phyloP scores from a whole-genome alignment of 2,329 filamentous ascomycete genomes.

The Pseudomassariella vexata region DNA sequence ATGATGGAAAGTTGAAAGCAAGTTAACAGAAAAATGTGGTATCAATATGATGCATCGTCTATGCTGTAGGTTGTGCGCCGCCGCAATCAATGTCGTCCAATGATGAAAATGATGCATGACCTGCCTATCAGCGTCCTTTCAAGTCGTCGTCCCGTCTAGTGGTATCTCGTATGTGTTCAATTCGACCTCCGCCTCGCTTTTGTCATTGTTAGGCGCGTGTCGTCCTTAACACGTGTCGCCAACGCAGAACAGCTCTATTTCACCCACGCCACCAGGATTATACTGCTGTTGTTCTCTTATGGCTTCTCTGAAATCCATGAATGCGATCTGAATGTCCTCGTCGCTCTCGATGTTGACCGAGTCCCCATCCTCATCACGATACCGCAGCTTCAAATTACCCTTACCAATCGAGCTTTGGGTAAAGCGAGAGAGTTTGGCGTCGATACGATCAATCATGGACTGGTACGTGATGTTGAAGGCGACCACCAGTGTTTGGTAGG shows the following conservation, averaged over 20 bases:
- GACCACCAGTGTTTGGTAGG: slow-evolving; percentile 93
- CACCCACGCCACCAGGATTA: slow-evolving; percentile 64
- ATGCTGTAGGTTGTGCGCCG: slow-evolving; percentile 11
- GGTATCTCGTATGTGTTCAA: too few species aligned
- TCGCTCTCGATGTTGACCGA: slow-evolving; percentile 91
- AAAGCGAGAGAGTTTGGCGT: slow-evolving; percentile 85
- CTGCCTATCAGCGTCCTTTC: not conserved
- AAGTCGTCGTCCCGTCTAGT: too few species aligned
- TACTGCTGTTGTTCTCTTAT: slow-evolving; percentile 45
- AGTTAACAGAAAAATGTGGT: slow-evolving; percentile 13
- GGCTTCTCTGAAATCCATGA: slow-evolving; percentile 86
- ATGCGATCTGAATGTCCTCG: slow-evolving; percentile 93
- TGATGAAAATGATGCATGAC: slow-evolving; percentile 5
- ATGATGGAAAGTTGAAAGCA: slow-evolving; percentile 7
- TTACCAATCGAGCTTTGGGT: slow-evolving; percentile 78
- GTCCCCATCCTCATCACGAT: slow-evolving; percentile 87
- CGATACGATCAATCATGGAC: slow-evolving; percentile 89
- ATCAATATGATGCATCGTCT: slow-evolving; percentile 18
- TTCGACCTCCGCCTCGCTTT: too few species aligned
- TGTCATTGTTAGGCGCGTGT: too few species aligned
- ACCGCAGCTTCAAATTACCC: slow-evolving; percentile 80
- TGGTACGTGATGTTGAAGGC: slow-evolving; percentile 93
- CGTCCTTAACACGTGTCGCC: slow-evolving; percentile 41
- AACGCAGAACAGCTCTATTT: slow-evolving; percentile 83
- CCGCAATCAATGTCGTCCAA: slow-evolving; percentile 11